These are phyloP conservation scores for Cinchona pubescens DNA, from an alignment of 257 asterid species.

Conservation along the genomic window DNA sequence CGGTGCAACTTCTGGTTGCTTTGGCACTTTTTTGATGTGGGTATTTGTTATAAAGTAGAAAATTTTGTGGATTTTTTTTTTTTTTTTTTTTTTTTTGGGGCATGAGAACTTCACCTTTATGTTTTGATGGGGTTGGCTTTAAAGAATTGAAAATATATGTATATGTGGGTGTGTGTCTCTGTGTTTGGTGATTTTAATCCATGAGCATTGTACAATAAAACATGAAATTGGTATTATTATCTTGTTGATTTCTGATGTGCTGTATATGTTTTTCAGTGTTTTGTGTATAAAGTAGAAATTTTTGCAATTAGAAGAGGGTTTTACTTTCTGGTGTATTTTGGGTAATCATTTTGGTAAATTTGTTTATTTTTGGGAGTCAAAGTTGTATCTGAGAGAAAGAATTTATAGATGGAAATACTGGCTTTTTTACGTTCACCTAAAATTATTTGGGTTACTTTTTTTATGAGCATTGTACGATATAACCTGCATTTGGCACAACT, in stretches of 20 bases:
- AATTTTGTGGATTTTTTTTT: background rate
- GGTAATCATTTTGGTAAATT: background rate
- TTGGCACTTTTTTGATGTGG: background rate
- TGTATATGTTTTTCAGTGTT: background rate
- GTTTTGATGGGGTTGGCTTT: no score
- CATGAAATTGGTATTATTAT: background rate
- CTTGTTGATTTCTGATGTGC: background rate
- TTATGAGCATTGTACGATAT: background rate
- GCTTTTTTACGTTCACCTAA: no score
- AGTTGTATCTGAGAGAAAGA: background rate
- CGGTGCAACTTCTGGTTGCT: background rate
- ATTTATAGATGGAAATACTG: background rate
- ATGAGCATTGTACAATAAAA: background rate
- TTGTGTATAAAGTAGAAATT: background rate
- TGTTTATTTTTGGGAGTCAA: background rate
- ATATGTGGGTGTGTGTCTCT: no score
- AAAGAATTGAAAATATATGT: no score
- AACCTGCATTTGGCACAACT: background rate
- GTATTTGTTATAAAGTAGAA: background rate
- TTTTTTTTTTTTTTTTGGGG: background rate
- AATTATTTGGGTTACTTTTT: background rate
- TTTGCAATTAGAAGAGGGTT: background rate
- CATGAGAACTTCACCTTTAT: no score
- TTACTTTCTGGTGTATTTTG: background rate
- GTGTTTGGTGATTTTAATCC: no score